phyloP scores from a whole-genome alignment of 371 early-diverging fungal species.

The Smittium culicis region DNA sequence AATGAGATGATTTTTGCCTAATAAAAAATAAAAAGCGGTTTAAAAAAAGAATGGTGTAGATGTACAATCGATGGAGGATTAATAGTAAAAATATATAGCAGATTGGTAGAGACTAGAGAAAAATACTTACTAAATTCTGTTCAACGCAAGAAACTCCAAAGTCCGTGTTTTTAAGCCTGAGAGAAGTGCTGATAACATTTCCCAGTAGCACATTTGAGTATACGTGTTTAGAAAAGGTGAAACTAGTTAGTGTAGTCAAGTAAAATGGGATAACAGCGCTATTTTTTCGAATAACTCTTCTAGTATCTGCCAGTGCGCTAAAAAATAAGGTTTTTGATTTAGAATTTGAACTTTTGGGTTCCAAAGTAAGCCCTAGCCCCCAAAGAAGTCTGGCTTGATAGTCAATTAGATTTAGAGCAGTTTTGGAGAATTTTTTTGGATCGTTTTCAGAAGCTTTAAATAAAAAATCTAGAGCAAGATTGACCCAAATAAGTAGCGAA shows the following conservation, averaged over 20 bases:
- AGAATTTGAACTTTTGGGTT: background rate
- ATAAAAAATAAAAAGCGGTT: background rate
- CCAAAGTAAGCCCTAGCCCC: slow-evolving; percentile 18
- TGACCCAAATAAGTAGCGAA: slow-evolving; percentile 25
- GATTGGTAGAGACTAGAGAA: no score
- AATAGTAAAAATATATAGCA: no score
- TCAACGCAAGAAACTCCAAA: background rate
- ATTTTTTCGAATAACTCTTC: slow-evolving; percentile 18
- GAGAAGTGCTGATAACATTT: slow-evolving; percentile 20
- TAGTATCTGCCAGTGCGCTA: slow-evolving; percentile 24
- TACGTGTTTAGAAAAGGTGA: slow-evolving; percentile 3
- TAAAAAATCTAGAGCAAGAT: slow-evolving; percentile 16
- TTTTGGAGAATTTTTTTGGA: slow-evolving; percentile 9
- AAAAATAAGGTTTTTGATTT: slow-evolving; percentile 16
- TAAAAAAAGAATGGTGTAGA: background rate
- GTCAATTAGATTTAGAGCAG: slow-evolving; percentile 22
- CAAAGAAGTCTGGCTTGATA: slow-evolving; percentile 22
- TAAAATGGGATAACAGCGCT: slow-evolving; percentile 16
- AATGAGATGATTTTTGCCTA: slow-evolving; percentile 16
- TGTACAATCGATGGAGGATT: no score
- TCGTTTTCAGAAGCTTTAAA: background rate
- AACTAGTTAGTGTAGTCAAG: slow-evolving; percentile 16
- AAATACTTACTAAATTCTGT: background rate
- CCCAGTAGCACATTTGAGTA: slow-evolving; percentile 22
- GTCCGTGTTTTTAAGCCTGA: slow-evolving; percentile 7